phyloP scores from a whole-genome alignment of 257 asterid species.

The Cinchona pubescens region DNA sequence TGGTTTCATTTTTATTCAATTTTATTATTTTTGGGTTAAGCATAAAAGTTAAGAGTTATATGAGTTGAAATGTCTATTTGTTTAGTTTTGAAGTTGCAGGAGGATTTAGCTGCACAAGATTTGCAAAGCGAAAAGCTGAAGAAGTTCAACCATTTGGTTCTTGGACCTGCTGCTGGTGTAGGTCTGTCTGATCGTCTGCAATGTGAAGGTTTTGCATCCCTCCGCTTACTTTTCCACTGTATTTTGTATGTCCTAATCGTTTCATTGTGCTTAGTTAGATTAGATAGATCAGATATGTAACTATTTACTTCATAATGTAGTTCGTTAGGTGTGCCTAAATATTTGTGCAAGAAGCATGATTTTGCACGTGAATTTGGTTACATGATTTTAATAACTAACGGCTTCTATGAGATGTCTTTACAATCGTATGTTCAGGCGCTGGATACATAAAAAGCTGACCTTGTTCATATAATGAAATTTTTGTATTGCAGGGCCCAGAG shows the following conservation, averaged over 20 bases:
- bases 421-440: constrained; percentile 3
- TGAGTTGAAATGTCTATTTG: constrained; percentile 13
- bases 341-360: not conserved
- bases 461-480: constrained; percentile 14
- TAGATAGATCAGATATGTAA: too few species aligned
- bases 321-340: not conserved
- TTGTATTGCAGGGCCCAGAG: constrained; percentile 53
- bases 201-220: constrained; percentile 55
- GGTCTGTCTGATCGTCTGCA: constrained; percentile 76
- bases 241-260: too few species aligned
- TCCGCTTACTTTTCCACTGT: not conserved
- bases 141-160: constrained; percentile 64
- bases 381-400: not conserved
- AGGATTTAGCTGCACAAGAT: constrained; percentile 29
- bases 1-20: too few species aligned
- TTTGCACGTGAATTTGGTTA: not conserved
- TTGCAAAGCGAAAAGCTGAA: constrained; percentile 36
- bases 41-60: not conserved
- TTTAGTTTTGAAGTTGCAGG: constrained; percentile 64
- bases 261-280: too few species aligned
- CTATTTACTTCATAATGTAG: too few species aligned
- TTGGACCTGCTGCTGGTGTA: constrained; percentile 88
- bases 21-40: too few species aligned
- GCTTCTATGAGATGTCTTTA: not conserved
- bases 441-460: constrained; percentile 10